Evolutionary conservation across 176 grass and related monocot genomes (phyloP).

Genomic region (Oryza glumipatula): DNA sequence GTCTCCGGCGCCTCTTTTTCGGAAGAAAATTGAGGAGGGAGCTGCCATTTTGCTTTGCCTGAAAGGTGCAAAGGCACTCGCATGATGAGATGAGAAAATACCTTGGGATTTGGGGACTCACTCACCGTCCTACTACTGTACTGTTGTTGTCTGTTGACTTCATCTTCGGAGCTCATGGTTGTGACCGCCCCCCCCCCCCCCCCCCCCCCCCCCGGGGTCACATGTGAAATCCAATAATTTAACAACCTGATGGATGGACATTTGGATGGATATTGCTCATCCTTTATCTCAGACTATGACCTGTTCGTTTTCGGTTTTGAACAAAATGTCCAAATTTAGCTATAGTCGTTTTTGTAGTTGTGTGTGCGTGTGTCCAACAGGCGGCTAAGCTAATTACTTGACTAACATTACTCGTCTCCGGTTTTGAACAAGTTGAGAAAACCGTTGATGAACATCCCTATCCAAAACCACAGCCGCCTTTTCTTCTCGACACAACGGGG

Average conservation of each 20-base stretch:
- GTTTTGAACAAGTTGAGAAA: not conserved
- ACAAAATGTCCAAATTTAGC: not conserved
- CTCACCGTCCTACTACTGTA: no score
- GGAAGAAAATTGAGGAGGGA: not conserved
- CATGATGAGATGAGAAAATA: not conserved
- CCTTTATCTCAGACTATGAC: not conserved
- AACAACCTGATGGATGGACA: no score
- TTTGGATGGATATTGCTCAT: no score
- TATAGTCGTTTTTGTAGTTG: not conserved
- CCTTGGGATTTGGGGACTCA: not conserved
- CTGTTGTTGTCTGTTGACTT: not conserved
- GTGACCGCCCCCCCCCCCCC: no score
- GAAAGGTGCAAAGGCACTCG: not conserved
- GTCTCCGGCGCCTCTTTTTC: not conserved
- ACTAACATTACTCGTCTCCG: no score
- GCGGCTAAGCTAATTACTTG: not conserved
- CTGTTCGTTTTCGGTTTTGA: not conserved
- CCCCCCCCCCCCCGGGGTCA: no score
- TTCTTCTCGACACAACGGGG: not conserved
- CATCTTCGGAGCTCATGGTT: no score
- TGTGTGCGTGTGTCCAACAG: not conserved
- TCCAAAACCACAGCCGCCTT: not conserved
- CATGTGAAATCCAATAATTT: no score
- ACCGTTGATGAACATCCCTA: not conserved
- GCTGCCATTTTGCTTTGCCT: not conserved